Conservation (phyloP, 106 monocot genomes). For the Dendrobium chrysotoxum region DNA sequence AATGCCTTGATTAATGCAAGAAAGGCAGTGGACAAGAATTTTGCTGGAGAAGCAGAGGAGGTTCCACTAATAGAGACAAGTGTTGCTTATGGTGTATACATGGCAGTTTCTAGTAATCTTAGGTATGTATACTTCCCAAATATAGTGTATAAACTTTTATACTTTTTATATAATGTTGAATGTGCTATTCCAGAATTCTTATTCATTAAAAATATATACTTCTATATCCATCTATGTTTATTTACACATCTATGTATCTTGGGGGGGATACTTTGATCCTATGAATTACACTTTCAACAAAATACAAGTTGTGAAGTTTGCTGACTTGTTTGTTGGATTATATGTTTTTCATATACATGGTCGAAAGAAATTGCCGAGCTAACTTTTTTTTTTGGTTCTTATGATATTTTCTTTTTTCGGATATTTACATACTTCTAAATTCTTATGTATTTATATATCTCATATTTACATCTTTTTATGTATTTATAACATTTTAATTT, state of each 20-base stretch:
- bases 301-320: no score
- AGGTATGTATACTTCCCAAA: slow-evolving; percentile 37
- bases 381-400: no score
- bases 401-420: no score
- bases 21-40: slow-evolving; percentile 59
- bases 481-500: no score
- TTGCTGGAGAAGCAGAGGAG: slow-evolving; percentile 67
- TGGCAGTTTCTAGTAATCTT: slow-evolving; percentile 95
- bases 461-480: no score
- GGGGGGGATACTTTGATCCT: no score
- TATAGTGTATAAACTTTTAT: no score
- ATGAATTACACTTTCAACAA: no score
- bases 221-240: not conserved
- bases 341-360: no score
- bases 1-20: slow-evolving; percentile 73
- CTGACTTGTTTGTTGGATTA: no score
- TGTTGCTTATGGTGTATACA: slow-evolving; percentile 90
- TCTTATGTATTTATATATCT: not conserved
- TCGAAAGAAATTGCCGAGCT: no score
- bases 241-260: not conserved
- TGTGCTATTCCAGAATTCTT: not conserved
- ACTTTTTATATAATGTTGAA: no score
- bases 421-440: not conserved
- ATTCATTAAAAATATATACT: not conserved
- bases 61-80: slow-evolving; percentile 81